Evolutionary conservation across 1,284 basidiomycete genomes (phyloP).

Genomic region (Afroboletus lepidellus): DNA sequence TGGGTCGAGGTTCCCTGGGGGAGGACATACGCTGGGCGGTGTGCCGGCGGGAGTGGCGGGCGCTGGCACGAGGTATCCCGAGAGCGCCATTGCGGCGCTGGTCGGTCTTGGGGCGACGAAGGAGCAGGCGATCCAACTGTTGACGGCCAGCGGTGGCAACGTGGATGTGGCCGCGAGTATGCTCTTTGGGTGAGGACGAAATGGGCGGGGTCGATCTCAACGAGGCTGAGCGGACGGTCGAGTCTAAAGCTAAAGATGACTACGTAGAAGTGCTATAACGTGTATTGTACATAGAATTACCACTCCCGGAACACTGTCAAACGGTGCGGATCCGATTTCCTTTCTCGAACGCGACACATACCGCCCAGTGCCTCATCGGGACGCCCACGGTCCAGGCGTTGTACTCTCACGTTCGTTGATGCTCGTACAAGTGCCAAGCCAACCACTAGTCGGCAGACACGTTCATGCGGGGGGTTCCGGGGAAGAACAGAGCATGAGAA

Average conservation of each 20-base stretch:
- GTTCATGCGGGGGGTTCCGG: too few species aligned
- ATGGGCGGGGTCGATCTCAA: background rate
- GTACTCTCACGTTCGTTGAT: too few species aligned
- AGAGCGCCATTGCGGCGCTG: conserved; percentile 54
- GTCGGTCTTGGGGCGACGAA: conserved; percentile 75
- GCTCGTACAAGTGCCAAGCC: too few species aligned
- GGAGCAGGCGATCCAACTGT: conserved; percentile 71
- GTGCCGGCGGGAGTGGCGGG: conserved; percentile 21
- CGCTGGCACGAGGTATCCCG: conserved; percentile 41
- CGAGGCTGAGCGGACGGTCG: background rate
- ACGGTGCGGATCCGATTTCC: background rate
- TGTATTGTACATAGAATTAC: conserved; percentile 1
- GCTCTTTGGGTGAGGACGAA: conserved; percentile 55
- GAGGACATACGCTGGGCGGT: conserved; percentile 52
- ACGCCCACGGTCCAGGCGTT: too few species aligned
- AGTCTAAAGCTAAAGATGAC: background rate
- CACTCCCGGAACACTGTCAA: background rate
- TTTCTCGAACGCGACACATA: too few species aligned
- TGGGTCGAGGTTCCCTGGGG: conserved; percentile 53
- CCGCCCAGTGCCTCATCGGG: too few species aligned
- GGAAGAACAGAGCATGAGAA: too few species aligned
- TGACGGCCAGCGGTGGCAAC: conserved; percentile 83
- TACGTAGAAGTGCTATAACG: background rate
- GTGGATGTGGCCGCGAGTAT: conserved; percentile 87
- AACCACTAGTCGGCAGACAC: too few species aligned